A percentile compares a stretch with the other conserved stretches of the same genome.
Conservation (phyloP, 371 early-diverging fungal species). For the Apophysomyces sp. region DNA sequence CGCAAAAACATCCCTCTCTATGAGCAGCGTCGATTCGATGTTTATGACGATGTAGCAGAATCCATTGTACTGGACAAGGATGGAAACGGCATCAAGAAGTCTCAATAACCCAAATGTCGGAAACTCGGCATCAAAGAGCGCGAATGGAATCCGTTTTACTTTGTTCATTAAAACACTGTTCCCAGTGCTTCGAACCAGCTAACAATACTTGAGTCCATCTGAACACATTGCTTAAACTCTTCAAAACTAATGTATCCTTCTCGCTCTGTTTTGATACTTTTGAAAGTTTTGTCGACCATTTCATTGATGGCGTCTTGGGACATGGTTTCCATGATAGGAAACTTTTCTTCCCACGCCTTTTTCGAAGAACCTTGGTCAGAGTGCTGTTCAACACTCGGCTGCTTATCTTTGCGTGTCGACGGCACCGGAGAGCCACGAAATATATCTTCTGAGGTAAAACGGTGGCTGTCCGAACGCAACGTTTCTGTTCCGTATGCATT, state of each 20-base stretch:
- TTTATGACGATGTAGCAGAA: constrained; percentile 68
- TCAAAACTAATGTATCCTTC: constrained; percentile 70
- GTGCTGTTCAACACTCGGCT: constrained; percentile 2
- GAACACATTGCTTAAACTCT: constrained; percentile 75
- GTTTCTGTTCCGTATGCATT: background rate
- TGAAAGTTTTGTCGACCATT: constrained; percentile 89
- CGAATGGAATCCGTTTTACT: no score
- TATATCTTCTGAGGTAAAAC: constrained; percentile 1
- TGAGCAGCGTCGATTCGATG: constrained; percentile 85
- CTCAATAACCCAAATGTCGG: no score
- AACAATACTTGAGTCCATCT: constrained; percentile 66
- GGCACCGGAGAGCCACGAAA: background rate
- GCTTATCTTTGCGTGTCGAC: constrained; percentile 16
- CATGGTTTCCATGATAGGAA: constrained; percentile 90
- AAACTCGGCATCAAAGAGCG: no score
- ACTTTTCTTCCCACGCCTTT: constrained; percentile 57
- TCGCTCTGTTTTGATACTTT: constrained; percentile 60
- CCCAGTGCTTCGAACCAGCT: constrained; percentile 75
- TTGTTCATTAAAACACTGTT: constrained; percentile 57
- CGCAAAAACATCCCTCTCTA: constrained; percentile 75
- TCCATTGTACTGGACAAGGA: constrained; percentile 20
- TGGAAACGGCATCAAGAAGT: constrained; percentile 30
- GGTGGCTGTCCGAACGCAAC: constrained; percentile 18
- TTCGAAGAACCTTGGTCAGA: constrained; percentile 17
- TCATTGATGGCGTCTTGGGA: constrained; percentile 90